Base-by-base conservation (phyloP, 1,284 basidiomycete species). In the Heterobasidion parviporum region DNA sequence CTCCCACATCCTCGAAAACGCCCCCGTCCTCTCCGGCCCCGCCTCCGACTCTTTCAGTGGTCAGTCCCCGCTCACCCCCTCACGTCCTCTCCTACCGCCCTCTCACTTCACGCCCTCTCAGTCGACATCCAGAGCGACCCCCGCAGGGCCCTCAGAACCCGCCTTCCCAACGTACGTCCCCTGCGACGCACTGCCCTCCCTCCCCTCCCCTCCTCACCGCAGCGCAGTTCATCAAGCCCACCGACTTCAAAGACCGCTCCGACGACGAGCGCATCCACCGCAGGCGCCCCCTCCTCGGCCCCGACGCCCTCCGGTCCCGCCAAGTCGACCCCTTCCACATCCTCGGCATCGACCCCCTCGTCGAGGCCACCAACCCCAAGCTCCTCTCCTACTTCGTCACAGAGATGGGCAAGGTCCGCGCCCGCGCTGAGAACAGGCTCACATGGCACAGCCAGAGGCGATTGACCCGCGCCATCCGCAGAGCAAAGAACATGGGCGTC, bases 401-500 rank as follows among this genome's bases (percentile, higher is more conserved):
- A 6, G 81, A 83, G 34, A 90, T 98, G 83, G 95, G 94, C 55
- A 92, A 89, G 75, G 92, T 98, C 62, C 77, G 79, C 61, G 70
- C 74, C 14, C 79, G 96, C 47, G 79, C 79, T 8, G 68, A 81
- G 54, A 97, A 93, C 0, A 77, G 79, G 0, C 76, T 98, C 52
- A 94, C 94, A 5, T 81, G 85, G 71, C 86, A 84, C 69, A 89
- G 76, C 60, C 95, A 98, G 70, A 78, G 93, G 48, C 77, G 78
- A 60, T 66, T 98, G 4, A 90, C 85, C 50, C 95, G 95, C 72
- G 91, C 95, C 43, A 89, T 98, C 57, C 83, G 92, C 56, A 79
- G 96, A 56, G 92, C 96, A 54, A 91, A 92, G 71, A 90, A 88
- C 76, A 95, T 98, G 89, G 95, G 95, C 50, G 68, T 95, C 58